phyloP scores from a whole-genome alignment of 768 basidiomycete genomes.

The Tulasnella sp. region DNA sequence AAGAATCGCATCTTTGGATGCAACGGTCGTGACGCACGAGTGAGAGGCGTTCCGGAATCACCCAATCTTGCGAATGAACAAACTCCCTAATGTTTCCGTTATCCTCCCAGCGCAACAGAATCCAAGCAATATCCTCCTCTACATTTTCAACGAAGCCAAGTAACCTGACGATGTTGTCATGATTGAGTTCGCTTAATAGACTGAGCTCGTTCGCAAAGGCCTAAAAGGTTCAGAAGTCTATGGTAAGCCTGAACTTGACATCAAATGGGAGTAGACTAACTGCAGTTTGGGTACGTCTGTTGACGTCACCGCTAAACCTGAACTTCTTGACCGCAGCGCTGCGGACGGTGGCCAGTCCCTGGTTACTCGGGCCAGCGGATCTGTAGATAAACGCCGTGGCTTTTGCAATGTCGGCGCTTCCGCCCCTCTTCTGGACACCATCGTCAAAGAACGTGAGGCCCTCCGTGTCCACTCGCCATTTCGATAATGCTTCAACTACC shows the following conservation, averaged over 20 bases:
- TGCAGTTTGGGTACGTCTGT: too few relatives aligned
- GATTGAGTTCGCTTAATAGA: background rate
- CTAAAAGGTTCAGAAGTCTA: background rate
- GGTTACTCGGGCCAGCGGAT: too few relatives aligned
- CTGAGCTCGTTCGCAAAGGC: background rate
- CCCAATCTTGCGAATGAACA: background rate
- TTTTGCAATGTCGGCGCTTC: too few relatives aligned
- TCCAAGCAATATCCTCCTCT: background rate
- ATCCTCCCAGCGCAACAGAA: background rate
- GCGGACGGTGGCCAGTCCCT: background rate
- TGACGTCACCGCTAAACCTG: too few relatives aligned
- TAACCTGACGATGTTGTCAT: background rate
- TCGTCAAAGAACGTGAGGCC: too few relatives aligned
- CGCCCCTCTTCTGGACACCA: too few relatives aligned
- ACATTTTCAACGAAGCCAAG: background rate
- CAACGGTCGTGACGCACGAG: background rate
- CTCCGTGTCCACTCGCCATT: too few relatives aligned
- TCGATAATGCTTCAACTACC: too few relatives aligned
- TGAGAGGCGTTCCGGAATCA: background rate
- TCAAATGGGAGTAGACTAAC: too few relatives aligned
- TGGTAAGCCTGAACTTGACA: too few relatives aligned
- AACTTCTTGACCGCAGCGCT: too few relatives aligned
- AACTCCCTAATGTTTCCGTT: background rate
- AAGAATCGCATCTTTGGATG: background rate
- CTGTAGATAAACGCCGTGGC: too few relatives aligned